Base-by-base conservation (phyloP, 169 alveolate genomes). In the Toxoplasma gondii region DNA sequence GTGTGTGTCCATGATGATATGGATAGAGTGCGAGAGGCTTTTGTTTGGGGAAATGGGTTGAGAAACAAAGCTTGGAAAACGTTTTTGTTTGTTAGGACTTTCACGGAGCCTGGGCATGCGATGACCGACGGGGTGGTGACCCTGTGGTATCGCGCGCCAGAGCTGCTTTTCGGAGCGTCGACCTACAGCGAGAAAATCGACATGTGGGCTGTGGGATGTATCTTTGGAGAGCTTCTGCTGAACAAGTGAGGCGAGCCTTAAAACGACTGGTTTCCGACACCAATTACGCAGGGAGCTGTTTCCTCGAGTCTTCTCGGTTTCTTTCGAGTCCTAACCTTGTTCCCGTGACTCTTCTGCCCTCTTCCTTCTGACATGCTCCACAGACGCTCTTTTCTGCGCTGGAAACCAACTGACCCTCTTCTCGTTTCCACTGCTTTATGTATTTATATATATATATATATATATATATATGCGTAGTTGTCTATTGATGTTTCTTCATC, bases 61-160 rank as follows among this genome's bases (percentile, higher is more conserved):
- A 49, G 58, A 49, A 12, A 12, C 22, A 49, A 49, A 12, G 58
- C 58, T 49, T 49, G 58, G 12, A 16, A 38, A 31, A 5, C 92
- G 0, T 41, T 43, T 34, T 49, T 34, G 22, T 1, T 31, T 44
- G 27, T 12, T 82, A 92, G 94, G 70, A 87, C 49, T 36, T 92
- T 49, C 94, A 34, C 45, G 36, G 83, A 87, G 38, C 81, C 80
- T 34, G 92, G 96, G 88, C 64, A 86, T n/a, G 98, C 99, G 36
- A 97, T 98, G 88, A 99, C 99, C 39, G 98, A 98, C 92, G 99
- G 98, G 88, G 99, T 99, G n/a, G 99, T 99, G 54, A 98, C 99
- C 38, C 98, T 98, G 54, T 99, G 99, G 99, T 99, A 99, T 95
- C 96, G 99, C 41, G 99, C 99, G 17, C 99, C 99, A 39, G 99